Base-by-base conservation (phyloP, 257 asterid genomes). In the Coffea eugenioides region DNA sequence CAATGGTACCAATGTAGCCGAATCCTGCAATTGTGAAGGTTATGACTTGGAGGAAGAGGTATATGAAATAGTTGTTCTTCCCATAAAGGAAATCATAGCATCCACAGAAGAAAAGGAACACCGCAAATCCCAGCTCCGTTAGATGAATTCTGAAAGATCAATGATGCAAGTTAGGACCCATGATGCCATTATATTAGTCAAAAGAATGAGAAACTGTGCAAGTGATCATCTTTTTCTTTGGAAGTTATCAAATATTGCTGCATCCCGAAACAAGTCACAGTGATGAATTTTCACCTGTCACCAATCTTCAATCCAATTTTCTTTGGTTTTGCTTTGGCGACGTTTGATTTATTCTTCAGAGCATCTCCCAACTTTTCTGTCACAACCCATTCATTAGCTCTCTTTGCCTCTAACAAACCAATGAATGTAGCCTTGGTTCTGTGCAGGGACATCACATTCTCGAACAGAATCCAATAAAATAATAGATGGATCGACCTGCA, bases 341-440 rank as follows among this genome's bases (percentile, higher is more conserved):
- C 49, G 27, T 83, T 84, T 10, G 91, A 79, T 80, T 95, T 95
- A 86, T 84, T 91, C 83, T 91, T 96, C 23, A 92, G 84, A 48
- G 90, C 59, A 45, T 96, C 99, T 79, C 99, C 99, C 0, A 94
- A 93, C 77, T 96, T 96, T 84, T 96, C 99, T 12, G 99, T 96
- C 75, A 96, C 99, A 51, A 96, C 93, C 99, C 99, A 96, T 88
- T 96, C 99, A 59, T 96, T 96, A 8, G 89, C 98, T 62, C 99
- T 88, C 82, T 90, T 90, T 0, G 94, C 97, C 86, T 92, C 99
- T 8, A 96, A 76, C 66, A 96, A 86, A 5, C 99, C 98, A 45
- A 96, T 96, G 87, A 94, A 79, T 9, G 99, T 90, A 1, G 99
- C 99, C 91, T 96, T 96, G 68, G 99, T 92, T 8, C 99, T 95